phyloP scores from a whole-genome alignment of 345 rosid genomes.

The Populus euphratica region DNA sequence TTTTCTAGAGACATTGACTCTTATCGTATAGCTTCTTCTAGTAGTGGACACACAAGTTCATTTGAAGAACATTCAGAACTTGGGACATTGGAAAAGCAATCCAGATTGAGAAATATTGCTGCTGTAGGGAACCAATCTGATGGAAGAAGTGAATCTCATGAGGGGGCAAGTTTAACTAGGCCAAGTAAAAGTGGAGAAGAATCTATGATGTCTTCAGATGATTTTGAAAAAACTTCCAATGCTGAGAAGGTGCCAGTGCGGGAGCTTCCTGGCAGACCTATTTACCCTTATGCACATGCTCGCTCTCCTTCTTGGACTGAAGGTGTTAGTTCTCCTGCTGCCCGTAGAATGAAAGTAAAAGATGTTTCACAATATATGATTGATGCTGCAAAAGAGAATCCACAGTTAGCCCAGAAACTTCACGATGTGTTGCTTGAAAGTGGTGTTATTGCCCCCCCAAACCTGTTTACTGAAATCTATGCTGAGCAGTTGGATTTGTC shows the following conservation, averaged over 20 bases:
- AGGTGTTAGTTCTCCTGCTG: constrained; percentile 90
- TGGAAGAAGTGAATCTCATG: constrained; percentile 33
- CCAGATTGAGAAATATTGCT: constrained; percentile 35
- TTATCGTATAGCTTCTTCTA: constrained; percentile 57
- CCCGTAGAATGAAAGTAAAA: constrained; percentile 79
- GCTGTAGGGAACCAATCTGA: constrained; percentile 40
- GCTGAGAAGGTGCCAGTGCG: constrained; percentile 28
- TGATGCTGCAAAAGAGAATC: constrained; percentile 95
- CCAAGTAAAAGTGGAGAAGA: constrained; percentile 35
- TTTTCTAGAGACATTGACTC: constrained; percentile 60
- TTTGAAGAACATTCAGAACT: constrained; percentile 57
- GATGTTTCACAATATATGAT: constrained; percentile 92
- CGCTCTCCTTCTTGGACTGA: constrained; percentile 97
- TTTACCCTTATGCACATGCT: constrained; percentile 51
- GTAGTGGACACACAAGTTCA: constrained; percentile 61
- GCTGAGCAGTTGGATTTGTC: constrained; percentile 44
- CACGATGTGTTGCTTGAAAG: constrained; percentile 92
- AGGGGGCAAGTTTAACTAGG: constrained; percentile 21
- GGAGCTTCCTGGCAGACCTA: constrained; percentile 44
- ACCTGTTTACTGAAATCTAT: constrained; percentile 67
- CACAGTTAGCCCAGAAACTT: constrained; percentile 82
- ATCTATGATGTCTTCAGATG: constrained; percentile 28
- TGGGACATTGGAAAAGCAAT: constrained; percentile 51
- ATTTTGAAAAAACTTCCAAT: constrained; percentile 27
- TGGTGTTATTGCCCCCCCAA: constrained; percentile 85